These are phyloP conservation scores for Syzygium oleosum DNA, from an alignment of 345 rosid species.

Conservation along the genomic window DNA sequence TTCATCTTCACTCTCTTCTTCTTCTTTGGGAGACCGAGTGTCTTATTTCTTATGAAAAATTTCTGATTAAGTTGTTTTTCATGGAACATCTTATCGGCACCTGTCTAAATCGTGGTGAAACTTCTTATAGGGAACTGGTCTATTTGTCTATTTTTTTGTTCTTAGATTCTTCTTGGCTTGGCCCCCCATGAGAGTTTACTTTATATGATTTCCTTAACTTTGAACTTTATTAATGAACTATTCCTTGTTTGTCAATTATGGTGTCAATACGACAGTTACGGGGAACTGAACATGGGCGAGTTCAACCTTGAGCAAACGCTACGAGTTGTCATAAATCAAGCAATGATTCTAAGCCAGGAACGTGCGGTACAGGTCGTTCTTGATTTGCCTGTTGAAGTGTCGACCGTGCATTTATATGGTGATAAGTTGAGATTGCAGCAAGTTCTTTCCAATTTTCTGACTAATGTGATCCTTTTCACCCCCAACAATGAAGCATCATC, in stretches of 20 bases:
- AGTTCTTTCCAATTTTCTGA: conserved; percentile 59
- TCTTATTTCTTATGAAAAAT: neutral
- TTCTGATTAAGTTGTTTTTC: neutral
- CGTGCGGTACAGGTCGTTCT: conserved; percentile 41
- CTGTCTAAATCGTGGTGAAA: neutral
- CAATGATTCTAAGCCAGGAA: conserved; percentile 41
- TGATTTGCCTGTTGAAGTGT: conserved; percentile 42
- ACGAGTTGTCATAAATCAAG: conserved; percentile 56
- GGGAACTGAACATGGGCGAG: conserved; percentile 33
- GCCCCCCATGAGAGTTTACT: neutral
- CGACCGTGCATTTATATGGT: conserved; percentile 53
- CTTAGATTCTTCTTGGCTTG: neutral
- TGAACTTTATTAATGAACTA: neutral
- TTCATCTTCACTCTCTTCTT: neutral
- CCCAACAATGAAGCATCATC: conserved; percentile 46
- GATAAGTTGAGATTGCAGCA: conserved; percentile 75
- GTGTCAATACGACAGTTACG: conserved; percentile 33
- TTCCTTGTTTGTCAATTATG: neutral
- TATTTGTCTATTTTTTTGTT: neutral
- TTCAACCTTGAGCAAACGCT: conserved; percentile 61
- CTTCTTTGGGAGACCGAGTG: neutral
- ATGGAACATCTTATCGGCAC: neutral
- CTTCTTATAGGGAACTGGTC: neutral
- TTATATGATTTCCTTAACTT: neutral
- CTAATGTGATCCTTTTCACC: conserved; percentile 47